Percentiles rank a stretch among this genome's conserved stretches.
Conservation (phyloP, 2,329 filamentous ascomycete species). For the Ophiostoma perfectum region DNA sequence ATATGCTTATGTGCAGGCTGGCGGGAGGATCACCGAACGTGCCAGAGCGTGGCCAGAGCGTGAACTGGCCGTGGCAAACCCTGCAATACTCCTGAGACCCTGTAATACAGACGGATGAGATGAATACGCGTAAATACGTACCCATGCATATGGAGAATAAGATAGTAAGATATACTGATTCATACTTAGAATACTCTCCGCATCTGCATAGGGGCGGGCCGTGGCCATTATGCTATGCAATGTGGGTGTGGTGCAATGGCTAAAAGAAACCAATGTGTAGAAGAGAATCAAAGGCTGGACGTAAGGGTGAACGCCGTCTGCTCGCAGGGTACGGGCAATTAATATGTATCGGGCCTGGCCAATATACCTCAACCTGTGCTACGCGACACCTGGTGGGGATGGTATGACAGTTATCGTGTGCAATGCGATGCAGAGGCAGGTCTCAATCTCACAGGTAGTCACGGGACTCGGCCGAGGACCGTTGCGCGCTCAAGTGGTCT, state of each 20-base stretch:
- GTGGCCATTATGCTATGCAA: too few relatives aligned
- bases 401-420: constrained; percentile 3
- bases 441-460: background rate
- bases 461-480: background rate
- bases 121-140: background rate
- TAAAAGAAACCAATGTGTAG: too few relatives aligned
- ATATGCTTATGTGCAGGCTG: too few relatives aligned
- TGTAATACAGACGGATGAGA: background rate
- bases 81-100: background rate
- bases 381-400: constrained; percentile 4
- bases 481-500: too few relatives aligned
- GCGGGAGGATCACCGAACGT: background rate
- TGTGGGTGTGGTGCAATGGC: too few relatives aligned
- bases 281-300: too few relatives aligned
- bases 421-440: background rate
- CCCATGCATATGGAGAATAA: too few relatives aligned
- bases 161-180: too few relatives aligned
- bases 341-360: background rate
- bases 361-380: background rate
- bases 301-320: too few relatives aligned
- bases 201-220: too few relatives aligned
- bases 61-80: background rate
- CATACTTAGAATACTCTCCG: too few relatives aligned
- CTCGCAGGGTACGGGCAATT: background rate
- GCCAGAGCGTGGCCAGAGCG: background rate